Evolutionary conservation across 768 basidiomycete genomes (phyloP), one percentile per base, ranked within the genome.

Genomic region (Erythrobasidium yunnanense): DNA sequence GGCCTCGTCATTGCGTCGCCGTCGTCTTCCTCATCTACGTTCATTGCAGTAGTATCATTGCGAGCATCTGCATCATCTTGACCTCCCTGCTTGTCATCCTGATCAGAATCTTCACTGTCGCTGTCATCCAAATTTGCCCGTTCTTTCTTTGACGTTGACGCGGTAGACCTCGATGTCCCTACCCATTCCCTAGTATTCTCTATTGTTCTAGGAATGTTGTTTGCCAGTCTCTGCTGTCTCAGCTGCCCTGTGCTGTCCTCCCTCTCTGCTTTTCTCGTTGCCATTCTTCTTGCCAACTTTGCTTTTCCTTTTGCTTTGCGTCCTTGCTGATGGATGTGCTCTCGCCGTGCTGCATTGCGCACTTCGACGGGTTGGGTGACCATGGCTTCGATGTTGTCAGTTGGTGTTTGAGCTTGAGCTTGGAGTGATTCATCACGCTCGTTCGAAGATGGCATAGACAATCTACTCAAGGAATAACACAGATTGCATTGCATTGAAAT

Each of bases 171-270:
- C 71, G 8, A n/a, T n/a, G n/a, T n/a, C n/a, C 73, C 73, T 20
- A 73, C 50, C 71, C 84, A 87, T 76, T 92, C 86, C 68, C 92
- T 84, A 67, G 84, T 87, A 74, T 96, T 97, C 74, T 99, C 95
- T 23, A 96, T 82, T 0, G 95, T 99, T 20, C 73, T 66, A 2
- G 65, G 52, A 17, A 65, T 51, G 47, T 65, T 66, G 30, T 29
- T 22, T 20, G 23, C 66, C 17, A 70, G 27, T 23, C 67, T 51
- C 71, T 79, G 81, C 30, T 82, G 81, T 74, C 92, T 91, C 42
- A 79, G 77, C 77, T 90, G 88, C 23, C 87, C 87, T 54, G 78
- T 82, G 42, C 85, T 87, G 29, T 95, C 80, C 69, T 90, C 80
- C 68, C 83, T 81, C 75, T 88, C 83, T 38, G 96, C 81, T 76